A percentile compares a stretch with the other conserved stretches of the same genome.
Evolutionary conservation across 1,284 basidiomycete genomes (phyloP).

Genomic region (Cutaneotrichosporon sp.): DNA sequence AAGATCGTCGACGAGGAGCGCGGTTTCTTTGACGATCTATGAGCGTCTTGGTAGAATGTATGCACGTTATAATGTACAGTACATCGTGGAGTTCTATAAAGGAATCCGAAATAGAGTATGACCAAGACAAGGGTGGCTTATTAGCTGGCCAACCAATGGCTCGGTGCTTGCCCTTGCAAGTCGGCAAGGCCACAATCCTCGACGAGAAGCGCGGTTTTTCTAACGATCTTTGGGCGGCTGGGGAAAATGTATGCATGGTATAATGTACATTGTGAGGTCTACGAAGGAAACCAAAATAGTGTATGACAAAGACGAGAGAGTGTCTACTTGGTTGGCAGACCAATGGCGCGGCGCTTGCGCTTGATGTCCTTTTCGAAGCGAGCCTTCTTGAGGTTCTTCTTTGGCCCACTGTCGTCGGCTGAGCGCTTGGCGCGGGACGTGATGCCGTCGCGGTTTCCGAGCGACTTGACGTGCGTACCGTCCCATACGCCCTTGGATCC

Average conservation of each 20-base stretch:
- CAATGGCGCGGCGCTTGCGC: constrained; percentile 22
- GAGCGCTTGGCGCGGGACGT: constrained; percentile 47
- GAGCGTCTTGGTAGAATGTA: too few species aligned
- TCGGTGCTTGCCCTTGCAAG: constrained; percentile 46
- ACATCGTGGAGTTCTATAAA: neutral
- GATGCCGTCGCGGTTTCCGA: constrained; percentile 59
- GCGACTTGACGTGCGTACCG: constrained; percentile 49
- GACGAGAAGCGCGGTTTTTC: constrained; percentile 62
- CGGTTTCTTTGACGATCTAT: constrained; percentile 66
- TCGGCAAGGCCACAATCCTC: too few species aligned
- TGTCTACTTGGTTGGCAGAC: constrained; percentile 13
- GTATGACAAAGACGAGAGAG: neutral
- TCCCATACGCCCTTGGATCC: constrained; percentile 50
- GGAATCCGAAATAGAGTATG: neutral
- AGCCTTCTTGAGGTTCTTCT: constrained; percentile 57
- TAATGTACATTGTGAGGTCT: constrained; percentile 4
- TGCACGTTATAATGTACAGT: constrained; percentile 7
- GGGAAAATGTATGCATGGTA: constrained; percentile 3
- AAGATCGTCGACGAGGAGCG: constrained; percentile 50
- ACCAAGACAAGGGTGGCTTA: neutral
- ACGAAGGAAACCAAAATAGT: neutral
- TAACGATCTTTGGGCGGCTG: constrained; percentile 54
- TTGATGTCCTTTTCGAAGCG: constrained; percentile 71
- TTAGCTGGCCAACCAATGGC: constrained; percentile 15
- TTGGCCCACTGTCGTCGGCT: constrained; percentile 2